Base-by-base conservation (phyloP, 768 basidiomycete species). In the Boletellus ananiceps region DNA sequence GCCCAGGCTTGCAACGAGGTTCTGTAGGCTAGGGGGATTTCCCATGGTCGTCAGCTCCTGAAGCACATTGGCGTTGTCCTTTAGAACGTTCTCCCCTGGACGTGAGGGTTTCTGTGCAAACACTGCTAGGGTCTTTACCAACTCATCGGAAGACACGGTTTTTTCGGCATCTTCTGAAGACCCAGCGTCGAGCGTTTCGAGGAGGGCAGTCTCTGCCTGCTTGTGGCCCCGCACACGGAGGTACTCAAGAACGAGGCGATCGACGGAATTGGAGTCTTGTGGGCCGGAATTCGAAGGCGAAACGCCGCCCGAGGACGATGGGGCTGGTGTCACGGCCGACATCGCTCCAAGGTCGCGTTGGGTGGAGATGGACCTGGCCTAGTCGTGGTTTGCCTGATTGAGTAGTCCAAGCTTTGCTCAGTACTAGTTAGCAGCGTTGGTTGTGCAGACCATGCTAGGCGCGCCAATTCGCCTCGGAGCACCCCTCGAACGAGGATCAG, bases 1-100 rank as follows among this genome's bases (percentile, higher is more conserved):
- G n/a, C 84, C 85, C 55, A 91, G 81, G 60, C 82, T 88, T 14
- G 84, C 78, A 48, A 90, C 82, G 46, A 90, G 73, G 58, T 78
- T 84, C 62, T 88, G 88, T 47, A 89, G 83, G 58, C 78, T 86
- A 18, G 78, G 69, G 3, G 86, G 78, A 58, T 82, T 88, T 14
- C 83, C 83, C 76, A 84, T 80, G 5, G 82, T 72, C 1, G 76
- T 76, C 13, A 90, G 70, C 58, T 86, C 84, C 59, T 86, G 81
- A 44, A 88, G 64, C 29, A 87, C 84, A 61, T 67, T 81, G 36
- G 75, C 60, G 8, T 79, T 78, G 37, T 88, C 86, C 61, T 83
- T 86, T 56, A 88, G 67, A 2, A 79, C 73, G 66, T 88, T 88
- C 59, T 88, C 84, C 9, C 84, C 82, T 2, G 82, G 78, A 31